Base-by-base conservation (phyloP, 176 grass and related monocot genomes). In the Bromus sterilis region DNA sequence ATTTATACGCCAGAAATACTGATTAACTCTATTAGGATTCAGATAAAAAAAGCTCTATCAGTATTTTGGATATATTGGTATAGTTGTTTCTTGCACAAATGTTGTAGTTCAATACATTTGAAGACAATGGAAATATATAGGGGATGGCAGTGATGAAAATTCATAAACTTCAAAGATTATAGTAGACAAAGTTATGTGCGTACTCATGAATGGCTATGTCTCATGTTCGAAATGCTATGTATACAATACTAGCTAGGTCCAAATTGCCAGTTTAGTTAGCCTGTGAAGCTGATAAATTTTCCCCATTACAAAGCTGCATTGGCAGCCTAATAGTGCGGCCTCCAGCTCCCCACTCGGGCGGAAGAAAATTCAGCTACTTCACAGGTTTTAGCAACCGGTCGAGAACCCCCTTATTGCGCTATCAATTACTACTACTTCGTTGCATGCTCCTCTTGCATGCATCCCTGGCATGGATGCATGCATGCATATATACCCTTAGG, bases 351-450 rank as follows among this genome's bases (percentile, higher is more conserved):
- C n/a, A 1, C 18, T 30, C 49, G 20, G 10, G 78, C 25, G 56
- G 86, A 92, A 97, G 88, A 97, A 97, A 94, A 94, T 97, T 97
- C 88, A 90, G 69, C 94, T 92, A 92, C 92, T 97, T 92, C 92
- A 91, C 86, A 87, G 69, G 80, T 74, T 89, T 32, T 51, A 71
- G 82, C 67, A 77, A 58, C 13, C 24, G 40, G 28, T 30, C 15
- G 65, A 29, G 42, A 63, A 28, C 46, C 73, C 33, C 26, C 37
- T 86, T 89, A 86, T 86, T 82, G 24, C 59, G 0, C 51, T 76
- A 80, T 14, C 32, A 48, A 2, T 46, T 32, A n/a, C 21, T 23
- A 2, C 37, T 32, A n/a, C 21, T 23, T 7, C 48, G 46, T 74
- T 36, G n/a, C n/a, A n/a, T n/a, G 6, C 0, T 43, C 33, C 14